Evolutionary conservation across 2,329 filamentous ascomycete species (phyloP), one percentile per base, ranked within the genome.

Genomic region (Fusarium devonianum): DNA sequence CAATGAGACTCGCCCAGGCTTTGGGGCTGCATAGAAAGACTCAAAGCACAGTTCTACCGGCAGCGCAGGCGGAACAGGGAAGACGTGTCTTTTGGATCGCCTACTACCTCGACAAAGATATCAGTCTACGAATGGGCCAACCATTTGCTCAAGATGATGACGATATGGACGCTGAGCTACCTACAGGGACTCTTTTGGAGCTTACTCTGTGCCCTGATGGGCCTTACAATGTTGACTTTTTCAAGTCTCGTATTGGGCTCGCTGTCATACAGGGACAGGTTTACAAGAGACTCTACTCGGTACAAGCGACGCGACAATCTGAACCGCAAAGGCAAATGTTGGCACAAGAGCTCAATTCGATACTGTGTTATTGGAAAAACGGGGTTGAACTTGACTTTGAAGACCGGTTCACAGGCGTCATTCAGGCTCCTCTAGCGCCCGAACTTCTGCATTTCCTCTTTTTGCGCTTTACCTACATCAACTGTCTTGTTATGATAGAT

Each of bases 81-180:
- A 51, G 45, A 17, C 51, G 57, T 10, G 60, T 65, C 10, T 66
- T 65, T 40, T 66, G 63, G 63, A 60, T 56, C 11, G 49, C 49
- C 10, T 65, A 61, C 30, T 26, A 53, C 23, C 55, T 65, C 13
- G 64, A 67, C 33, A 63, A 59, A 34, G 60, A 67, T 18, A 53
- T 67, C n/a, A 63, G 60, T 46, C 38, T 65, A 3, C 60, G 56
- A n/a, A 62, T 49, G 26, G 38, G 58, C 7, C 53, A 48, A 17
- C 62, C 64, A 4, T 64, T 59, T 34, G 38, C 41, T 6, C 63
- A 66, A 47, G 60, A 67, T 22, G 62, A 65, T 16, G 63, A 66
- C n/a, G 63, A 67, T 23, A 66, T 66, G 54, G 60, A 67, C 40
- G 62, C 58, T 8, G 56, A 56, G 21, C 23, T 66, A 22, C 63